phyloP scores from a whole-genome alignment of 257 asterid genomes.

The Primulina huaijiensis region DNA sequence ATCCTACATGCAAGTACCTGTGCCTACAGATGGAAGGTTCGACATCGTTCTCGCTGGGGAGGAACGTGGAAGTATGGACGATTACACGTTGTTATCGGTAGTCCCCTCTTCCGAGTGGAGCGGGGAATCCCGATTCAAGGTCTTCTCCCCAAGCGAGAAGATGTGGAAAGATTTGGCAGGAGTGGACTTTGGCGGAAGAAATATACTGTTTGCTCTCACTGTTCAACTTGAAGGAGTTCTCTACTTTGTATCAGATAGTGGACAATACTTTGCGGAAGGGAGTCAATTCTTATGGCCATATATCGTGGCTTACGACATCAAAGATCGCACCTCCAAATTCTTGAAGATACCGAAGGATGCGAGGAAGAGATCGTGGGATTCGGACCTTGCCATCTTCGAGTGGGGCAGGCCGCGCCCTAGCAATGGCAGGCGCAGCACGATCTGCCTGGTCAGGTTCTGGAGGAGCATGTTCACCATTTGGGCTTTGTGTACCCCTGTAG shows the following conservation, averaged over 20 bases:
- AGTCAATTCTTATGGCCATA: constrained; percentile 7
- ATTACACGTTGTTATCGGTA: neutral
- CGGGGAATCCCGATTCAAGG: neutral
- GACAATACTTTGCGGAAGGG: too few species aligned
- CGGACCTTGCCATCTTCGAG: neutral
- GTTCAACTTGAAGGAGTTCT: neutral
- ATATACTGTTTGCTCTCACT: neutral
- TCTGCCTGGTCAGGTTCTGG: constrained; percentile 4
- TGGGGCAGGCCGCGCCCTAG: neutral
- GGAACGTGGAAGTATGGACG: neutral
- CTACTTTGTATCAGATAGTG: constrained; percentile 8
- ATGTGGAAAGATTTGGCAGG: constrained; percentile 2
- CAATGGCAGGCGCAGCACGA: neutral
- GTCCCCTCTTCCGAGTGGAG: neutral
- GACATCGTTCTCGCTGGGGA: constrained; percentile 5
- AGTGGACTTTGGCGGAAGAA: constrained; percentile 1
- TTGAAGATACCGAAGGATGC: neutral
- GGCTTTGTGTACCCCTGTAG: neutral
- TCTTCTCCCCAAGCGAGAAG: constrained; percentile 4
- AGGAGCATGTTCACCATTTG: constrained; percentile 12
- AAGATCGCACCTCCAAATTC: neutral
- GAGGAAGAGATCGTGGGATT: neutral
- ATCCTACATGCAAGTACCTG: neutral
- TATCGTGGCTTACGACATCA: constrained; percentile 10
- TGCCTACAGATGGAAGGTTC: neutral